phyloP scores from a whole-genome alignment of 192 early-diverging fungal species.

The Helicostylum pulchrum region DNA sequence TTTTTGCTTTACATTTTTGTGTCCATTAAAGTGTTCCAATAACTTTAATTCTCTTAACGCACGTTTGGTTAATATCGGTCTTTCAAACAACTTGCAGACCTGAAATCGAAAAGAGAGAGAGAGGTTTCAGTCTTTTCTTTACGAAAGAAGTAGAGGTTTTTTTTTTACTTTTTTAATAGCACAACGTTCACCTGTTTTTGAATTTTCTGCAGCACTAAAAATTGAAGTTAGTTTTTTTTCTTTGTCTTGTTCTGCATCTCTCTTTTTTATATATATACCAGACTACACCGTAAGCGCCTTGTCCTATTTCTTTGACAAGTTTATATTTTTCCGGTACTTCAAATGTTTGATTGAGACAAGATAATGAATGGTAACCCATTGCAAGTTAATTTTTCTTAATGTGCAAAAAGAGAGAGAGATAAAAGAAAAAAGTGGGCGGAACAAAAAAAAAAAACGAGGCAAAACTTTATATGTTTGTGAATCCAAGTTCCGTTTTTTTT shows the following conservation, averaged over 20 bases:
- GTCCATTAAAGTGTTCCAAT: constrained; percentile 86
- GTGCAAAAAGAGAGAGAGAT: neutral
- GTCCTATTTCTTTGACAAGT: constrained; percentile 76
- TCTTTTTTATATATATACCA: constrained; percentile 50
- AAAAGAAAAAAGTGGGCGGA: neutral
- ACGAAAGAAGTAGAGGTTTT: too few relatives aligned
- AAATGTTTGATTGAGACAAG: constrained; percentile 40
- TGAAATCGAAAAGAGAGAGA: neutral
- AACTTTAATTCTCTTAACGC: constrained; percentile 89
- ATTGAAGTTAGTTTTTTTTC: too few relatives aligned
- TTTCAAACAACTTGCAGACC: constrained; percentile 77
- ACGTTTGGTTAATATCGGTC: constrained; percentile 81
- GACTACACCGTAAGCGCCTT: constrained; percentile 88
- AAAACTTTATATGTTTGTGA: too few relatives aligned
- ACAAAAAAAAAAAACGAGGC: neutral
- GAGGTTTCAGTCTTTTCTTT: neutral
- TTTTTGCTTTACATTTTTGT: constrained; percentile 71
- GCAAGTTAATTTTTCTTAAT: neutral
- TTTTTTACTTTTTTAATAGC: constrained; percentile 76
- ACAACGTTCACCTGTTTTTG: constrained; percentile 76
- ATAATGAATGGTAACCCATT: constrained; percentile 35
- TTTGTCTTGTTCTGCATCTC: neutral
- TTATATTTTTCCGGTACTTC: constrained; percentile 52
- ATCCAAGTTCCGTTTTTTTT: too few relatives aligned
- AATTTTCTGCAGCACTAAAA: constrained; percentile 78